phyloP scores from a whole-genome alignment of 1,284 basidiomycete genomes.

The Fomitiporia mediterranea region DNA sequence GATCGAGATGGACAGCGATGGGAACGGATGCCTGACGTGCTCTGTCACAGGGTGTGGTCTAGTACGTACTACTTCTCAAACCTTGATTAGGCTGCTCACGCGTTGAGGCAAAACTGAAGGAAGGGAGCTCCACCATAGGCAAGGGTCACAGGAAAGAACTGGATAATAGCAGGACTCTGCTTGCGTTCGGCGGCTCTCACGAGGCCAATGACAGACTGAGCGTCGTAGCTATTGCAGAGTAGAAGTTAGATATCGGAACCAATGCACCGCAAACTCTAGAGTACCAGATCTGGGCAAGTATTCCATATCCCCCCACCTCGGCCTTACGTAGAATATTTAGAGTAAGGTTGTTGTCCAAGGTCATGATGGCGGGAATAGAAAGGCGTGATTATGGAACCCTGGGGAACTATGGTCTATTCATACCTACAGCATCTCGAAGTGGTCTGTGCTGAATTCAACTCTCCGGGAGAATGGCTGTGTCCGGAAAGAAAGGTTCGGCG shows the following conservation, averaged over 20 bases:
- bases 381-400: not conserved
- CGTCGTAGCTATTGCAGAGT: constrained; percentile 37
- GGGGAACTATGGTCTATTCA: too few relatives aligned
- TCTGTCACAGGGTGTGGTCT: constrained; percentile 25
- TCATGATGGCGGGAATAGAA: not conserved
- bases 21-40: constrained; percentile 44
- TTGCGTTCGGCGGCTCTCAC: constrained; percentile 43
- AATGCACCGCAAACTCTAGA: not conserved
- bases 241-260: not conserved
- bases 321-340: constrained; percentile 40
- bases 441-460: too few relatives aligned
- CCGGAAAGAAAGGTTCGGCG: too few relatives aligned
- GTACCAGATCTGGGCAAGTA: constrained; percentile 43
- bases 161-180: constrained; percentile 42
- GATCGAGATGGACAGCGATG: constrained; percentile 46
- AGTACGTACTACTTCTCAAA: not conserved
- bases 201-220: constrained; percentile 41
- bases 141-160: constrained; percentile 44
- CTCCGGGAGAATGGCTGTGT: too few relatives aligned
- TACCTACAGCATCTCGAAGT: too few relatives aligned
- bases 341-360: constrained; percentile 33
- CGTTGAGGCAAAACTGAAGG: constrained; percentile 42
- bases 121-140: constrained; percentile 44
- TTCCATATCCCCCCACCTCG: constrained; percentile 41
- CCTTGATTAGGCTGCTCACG: constrained; percentile 27